Evolutionary conservation across 2,329 filamentous ascomycete genomes (phyloP).

Genomic region (Diplodia sapinea): DNA sequence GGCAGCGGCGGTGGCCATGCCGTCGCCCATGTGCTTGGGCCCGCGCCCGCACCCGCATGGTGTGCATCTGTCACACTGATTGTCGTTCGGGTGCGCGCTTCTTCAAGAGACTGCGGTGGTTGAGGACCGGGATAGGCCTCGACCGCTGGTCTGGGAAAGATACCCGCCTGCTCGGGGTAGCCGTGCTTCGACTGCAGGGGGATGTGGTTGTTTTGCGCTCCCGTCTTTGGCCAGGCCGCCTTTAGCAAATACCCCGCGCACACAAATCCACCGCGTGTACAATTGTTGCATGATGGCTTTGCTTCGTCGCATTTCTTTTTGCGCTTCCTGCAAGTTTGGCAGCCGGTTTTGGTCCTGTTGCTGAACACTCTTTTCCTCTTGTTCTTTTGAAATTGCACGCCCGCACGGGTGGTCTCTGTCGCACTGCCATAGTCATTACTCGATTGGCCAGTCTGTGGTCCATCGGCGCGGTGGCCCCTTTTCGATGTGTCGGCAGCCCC

Average conservation of each 20-base stretch:
- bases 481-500: conserved; percentile 36
- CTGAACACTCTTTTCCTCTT: conserved; percentile 46
- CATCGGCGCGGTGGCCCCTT: conserved; percentile 31
- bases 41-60: too few relatives aligned
- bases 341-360: conserved; percentile 94
- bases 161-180: conserved; percentile 38
- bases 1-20: conserved; percentile 35
- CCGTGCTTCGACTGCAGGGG: conserved; percentile 83
- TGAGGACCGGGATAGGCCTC: conserved; percentile 48
- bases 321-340: conserved; percentile 84
- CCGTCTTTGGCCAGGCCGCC: conserved; percentile 78
- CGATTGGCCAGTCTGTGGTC: conserved; percentile 32
- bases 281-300: conserved; percentile 93
- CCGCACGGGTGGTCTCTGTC: conserved; percentile 50
- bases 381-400: conserved; percentile 55
- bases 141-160: conserved; percentile 30
- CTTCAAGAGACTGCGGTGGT: conserved; percentile 44
- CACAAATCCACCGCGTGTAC: conserved; percentile 83
- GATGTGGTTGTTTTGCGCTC: conserved; percentile 67
- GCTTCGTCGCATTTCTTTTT: conserved; percentile 99
- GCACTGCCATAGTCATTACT: conserved; percentile 32
- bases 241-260: conserved; percentile 90
- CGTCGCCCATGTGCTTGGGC: conserved; percentile 33
- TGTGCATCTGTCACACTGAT: conserved; percentile 50
- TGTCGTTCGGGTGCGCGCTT: conserved; percentile 55